Percentiles rank a stretch among this genome's conserved stretches.
phyloP scores from a whole-genome alignment of 2,329 filamentous ascomycete genomes.

The Rhexocercosporidium sp. region DNA sequence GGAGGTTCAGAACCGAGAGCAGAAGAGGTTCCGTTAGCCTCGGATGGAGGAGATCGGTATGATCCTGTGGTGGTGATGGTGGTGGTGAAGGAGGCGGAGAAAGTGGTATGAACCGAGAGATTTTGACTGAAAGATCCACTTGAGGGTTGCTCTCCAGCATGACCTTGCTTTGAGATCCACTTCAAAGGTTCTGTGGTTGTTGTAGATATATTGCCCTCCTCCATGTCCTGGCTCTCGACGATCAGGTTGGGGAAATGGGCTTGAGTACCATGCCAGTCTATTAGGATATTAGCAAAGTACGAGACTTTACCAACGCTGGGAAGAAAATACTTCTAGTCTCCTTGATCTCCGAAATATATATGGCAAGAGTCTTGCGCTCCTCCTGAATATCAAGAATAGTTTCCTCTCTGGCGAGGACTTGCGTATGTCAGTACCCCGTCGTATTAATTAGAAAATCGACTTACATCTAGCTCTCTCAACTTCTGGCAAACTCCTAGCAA shows the following conservation, averaged over 20 bases:
- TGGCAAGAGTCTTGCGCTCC: not conserved
- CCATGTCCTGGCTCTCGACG: not conserved
- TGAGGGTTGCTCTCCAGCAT: no score
- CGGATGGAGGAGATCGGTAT: not conserved
- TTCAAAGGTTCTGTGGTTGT: not conserved
- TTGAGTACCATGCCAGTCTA: not conserved
- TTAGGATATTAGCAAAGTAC: not conserved
- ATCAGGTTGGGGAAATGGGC: slow-evolving; percentile 1
- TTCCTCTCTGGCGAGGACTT: not conserved
- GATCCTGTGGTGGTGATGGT: not conserved
- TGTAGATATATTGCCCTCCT: not conserved
- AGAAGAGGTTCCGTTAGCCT: no score
- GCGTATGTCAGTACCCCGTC: not conserved
- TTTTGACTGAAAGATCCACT: not conserved
- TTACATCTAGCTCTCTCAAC: not conserved
- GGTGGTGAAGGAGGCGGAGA: no score
- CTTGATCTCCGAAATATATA: not conserved
- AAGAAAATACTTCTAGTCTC: not conserved
- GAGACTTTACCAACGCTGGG: not conserved
- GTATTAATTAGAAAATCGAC: no score
- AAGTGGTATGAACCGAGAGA: not conserved
- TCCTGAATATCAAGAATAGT: not conserved
- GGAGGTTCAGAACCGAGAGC: not conserved
- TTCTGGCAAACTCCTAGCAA: not conserved
- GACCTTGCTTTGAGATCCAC: not conserved